Conservation (phyloP, 805 yeast species). For the Candida glaebosa region DNA sequence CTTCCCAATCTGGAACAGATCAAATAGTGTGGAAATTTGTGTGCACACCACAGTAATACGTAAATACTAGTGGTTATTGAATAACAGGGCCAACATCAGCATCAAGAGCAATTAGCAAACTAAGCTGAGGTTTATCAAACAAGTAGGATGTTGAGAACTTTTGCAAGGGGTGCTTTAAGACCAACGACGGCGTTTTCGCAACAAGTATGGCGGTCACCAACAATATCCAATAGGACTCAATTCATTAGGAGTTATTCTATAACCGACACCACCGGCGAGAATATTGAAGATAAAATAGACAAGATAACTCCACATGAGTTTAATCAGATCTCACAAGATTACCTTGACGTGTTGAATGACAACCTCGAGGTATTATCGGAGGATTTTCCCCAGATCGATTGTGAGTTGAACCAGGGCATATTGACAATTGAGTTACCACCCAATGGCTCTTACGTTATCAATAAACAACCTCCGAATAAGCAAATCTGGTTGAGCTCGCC, state of each 20-base stretch:
- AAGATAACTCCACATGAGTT: slow-evolving; percentile 50
- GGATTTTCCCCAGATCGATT: slow-evolving; percentile 58
- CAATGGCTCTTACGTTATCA: slow-evolving; percentile 83
- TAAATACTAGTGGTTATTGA: background rate
- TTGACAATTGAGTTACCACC: slow-evolving; percentile 68
- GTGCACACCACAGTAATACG: background rate
- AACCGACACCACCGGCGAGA: slow-evolving; percentile 49
- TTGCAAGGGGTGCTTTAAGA: background rate
- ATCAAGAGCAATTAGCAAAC: background rate
- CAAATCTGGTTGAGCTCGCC: slow-evolving; percentile 97
- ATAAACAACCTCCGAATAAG: slow-evolving; percentile 96
- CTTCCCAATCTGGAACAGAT: background rate
- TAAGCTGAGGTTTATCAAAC: background rate
- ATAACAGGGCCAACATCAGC: too few relatives aligned
- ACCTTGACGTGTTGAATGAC: slow-evolving; percentile 66
- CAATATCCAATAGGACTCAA: background rate
- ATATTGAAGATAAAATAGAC: slow-evolving; percentile 50
- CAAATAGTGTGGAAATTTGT: background rate
- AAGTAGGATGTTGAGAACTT: background rate
- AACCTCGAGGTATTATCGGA: slow-evolving; percentile 69
- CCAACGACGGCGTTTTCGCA: background rate
- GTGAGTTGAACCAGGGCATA: slow-evolving; percentile 85
- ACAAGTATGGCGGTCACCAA: background rate
- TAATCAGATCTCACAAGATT: slow-evolving; percentile 60
- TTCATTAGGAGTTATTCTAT: slow-evolving; percentile 8